Conservation (phyloP, 495 filamentous ascomycete species). For the Penicillium arizonense region DNA sequence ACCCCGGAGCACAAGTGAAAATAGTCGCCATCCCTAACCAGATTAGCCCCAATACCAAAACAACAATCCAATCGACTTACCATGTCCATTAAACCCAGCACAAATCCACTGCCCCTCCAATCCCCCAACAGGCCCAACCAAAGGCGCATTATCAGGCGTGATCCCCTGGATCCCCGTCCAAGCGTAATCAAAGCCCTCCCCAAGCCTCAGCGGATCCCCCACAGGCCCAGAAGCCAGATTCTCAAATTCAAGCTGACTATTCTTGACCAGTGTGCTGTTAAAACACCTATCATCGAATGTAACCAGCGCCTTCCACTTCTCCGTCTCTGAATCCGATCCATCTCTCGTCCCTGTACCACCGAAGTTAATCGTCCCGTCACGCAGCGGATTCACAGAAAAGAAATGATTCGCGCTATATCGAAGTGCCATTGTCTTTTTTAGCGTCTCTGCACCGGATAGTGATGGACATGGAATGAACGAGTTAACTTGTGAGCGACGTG, state of each 20-base stretch:
- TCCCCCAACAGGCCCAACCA: conserved; percentile 5
- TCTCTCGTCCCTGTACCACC: conserved; percentile 10
- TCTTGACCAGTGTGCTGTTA: neutral
- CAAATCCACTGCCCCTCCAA: conserved; percentile 10
- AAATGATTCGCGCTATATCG: conserved; percentile 4
- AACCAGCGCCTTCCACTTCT: neutral
- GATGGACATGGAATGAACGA: conserved; percentile 8
- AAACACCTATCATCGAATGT: conserved; percentile 9
- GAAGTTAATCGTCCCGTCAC: conserved; percentile 6
- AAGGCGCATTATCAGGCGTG: conserved; percentile 4
- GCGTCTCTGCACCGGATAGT: neutral
- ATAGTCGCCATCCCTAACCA: conserved; percentile 10
- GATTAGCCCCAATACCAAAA: neutral
- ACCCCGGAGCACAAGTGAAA: conserved; percentile 11
- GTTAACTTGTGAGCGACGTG: conserved; percentile 8
- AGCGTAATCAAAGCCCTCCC: conserved; percentile 9
- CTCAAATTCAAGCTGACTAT: conserved; percentile 2
- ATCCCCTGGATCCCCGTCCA: conserved; percentile 12
- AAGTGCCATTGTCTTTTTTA: conserved; percentile 10
- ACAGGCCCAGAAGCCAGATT: neutral
- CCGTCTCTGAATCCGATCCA: neutral
- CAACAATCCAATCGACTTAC: neutral
- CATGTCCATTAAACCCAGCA: conserved; percentile 12
- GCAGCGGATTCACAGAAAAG: conserved; percentile 13
- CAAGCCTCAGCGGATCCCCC: neutral